phyloP scores from a whole-genome alignment of 495 filamentous ascomycete genomes.

The Hypoxylon rickii region DNA sequence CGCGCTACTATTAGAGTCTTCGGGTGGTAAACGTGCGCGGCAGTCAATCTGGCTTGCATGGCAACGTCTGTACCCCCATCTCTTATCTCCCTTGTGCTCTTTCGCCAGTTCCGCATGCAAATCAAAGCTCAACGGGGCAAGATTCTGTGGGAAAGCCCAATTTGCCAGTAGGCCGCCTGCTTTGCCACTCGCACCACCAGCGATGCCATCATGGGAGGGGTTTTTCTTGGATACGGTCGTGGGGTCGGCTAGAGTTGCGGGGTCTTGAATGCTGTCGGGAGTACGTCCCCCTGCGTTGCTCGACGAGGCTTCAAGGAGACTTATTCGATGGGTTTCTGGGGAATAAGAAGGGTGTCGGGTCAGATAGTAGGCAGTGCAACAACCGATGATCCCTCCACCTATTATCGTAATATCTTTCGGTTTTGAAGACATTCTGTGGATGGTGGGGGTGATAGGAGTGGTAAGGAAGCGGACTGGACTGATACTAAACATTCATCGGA shows the following conservation, averaged over 20 bases:
- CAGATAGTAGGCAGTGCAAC: constrained; percentile 83
- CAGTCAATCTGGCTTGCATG: constrained; percentile 68
- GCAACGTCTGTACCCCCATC: constrained; percentile 81
- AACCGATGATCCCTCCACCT: constrained; percentile 89
- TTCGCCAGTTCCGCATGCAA: constrained; percentile 76
- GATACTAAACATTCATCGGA: constrained; percentile 16
- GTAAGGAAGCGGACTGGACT: constrained; percentile 15
- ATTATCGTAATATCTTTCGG: constrained; percentile 39
- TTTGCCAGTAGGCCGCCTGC: constrained; percentile 81
- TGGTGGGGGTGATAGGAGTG: constrained; percentile 4
- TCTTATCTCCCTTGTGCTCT: constrained; percentile 72
- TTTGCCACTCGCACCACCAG: constrained; percentile 87
- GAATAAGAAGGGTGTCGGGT: constrained; percentile 80
- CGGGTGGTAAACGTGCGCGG: constrained; percentile 44
- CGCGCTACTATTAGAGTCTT: background rate
- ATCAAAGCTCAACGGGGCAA: constrained; percentile 77
- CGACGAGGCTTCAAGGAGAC: constrained; percentile 77
- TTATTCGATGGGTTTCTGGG: constrained; percentile 69
- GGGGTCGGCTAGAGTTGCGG: constrained; percentile 36
- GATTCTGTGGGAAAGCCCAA: constrained; percentile 81
- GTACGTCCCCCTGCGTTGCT: constrained; percentile 41
- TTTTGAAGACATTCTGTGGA: constrained; percentile 31
- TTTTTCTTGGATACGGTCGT: constrained; percentile 36
- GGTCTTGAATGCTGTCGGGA: constrained; percentile 37
- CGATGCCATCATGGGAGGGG: constrained; percentile 60